Conservation (phyloP, 192 early-diverging fungal genomes). For the Umbelopsis ramanniana region DNA sequence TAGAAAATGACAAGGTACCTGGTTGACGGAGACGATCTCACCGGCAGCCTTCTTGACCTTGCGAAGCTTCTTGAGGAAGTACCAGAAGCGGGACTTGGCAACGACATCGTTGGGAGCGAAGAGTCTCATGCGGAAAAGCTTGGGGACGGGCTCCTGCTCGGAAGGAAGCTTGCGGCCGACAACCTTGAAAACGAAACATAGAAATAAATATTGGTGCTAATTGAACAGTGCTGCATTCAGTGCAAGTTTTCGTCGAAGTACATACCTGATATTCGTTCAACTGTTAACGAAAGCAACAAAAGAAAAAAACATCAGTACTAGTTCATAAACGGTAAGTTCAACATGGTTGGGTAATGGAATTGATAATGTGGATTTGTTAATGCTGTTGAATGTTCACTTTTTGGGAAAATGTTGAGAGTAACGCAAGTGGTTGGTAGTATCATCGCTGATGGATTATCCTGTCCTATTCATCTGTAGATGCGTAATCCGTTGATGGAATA, state of each 20-base stretch:
- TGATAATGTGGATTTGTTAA: no score
- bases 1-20: slow-evolving; percentile 81
- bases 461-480: no score
- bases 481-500: no score
- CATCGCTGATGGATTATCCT: no score
- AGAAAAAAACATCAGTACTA: slow-evolving; percentile 3
- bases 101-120: slow-evolving; percentile 98
- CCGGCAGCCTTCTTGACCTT: slow-evolving; percentile 99
- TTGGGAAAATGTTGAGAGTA: no score
- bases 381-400: no score
- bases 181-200: slow-evolving; percentile 52
- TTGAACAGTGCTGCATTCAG: no score
- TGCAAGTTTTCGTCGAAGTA: neutral
- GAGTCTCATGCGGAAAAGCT: slow-evolving; percentile 97
- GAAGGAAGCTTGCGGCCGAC: slow-evolving; percentile 93
- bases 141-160: slow-evolving; percentile 87
- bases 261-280: slow-evolving; percentile 57
- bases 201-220: no score
- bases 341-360: neutral
- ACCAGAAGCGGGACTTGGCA: slow-evolving; percentile 99
- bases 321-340: neutral
- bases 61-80: slow-evolving; percentile 96
- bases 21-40: slow-evolving; percentile 97
- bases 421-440: no score
- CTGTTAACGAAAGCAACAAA: slow-evolving; percentile 22